phyloP scores from a whole-genome alignment of 2,329 filamentous ascomycete species.

The Nemania abortiva region DNA sequence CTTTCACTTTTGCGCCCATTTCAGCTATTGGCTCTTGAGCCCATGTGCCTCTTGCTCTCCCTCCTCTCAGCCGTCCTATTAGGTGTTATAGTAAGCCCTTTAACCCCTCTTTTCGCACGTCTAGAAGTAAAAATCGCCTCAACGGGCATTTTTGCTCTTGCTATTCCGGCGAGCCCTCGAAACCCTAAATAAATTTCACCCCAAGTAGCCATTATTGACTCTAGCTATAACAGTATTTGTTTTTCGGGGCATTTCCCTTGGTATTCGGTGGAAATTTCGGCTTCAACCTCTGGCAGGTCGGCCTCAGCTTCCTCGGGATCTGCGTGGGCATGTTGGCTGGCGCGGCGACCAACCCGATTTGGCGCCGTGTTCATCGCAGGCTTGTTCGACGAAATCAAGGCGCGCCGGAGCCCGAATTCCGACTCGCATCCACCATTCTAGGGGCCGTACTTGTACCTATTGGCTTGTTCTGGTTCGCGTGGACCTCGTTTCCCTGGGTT shows the following conservation, averaged over 20 bases:
- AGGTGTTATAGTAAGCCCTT: too few relatives aligned
- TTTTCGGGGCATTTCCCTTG: slow-evolving; percentile 88
- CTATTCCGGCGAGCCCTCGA: too few relatives aligned
- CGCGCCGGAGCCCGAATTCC: slow-evolving; percentile 85
- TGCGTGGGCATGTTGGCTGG: slow-evolving; percentile 75
- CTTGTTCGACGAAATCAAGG: slow-evolving; percentile 67
- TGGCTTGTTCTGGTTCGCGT: slow-evolving; percentile 89
- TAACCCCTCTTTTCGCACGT: too few relatives aligned
- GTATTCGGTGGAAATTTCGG: slow-evolving; percentile 81
- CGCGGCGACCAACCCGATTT: slow-evolving; percentile 74
- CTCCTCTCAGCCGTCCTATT: slow-evolving; percentile 86
- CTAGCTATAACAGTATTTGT: too few relatives aligned
- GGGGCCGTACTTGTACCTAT: slow-evolving; percentile 84
- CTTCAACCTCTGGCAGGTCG: slow-evolving; percentile 82
- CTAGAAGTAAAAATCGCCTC: too few relatives aligned
- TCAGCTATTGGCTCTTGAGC: slow-evolving; percentile 82
- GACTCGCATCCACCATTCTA: slow-evolving; percentile 78
- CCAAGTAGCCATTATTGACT: too few relatives aligned
- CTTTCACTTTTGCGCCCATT: slow-evolving; percentile 76
- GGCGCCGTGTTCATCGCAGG: slow-evolving; percentile 69
- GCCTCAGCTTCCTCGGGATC: slow-evolving; percentile 81
- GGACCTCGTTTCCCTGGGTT: slow-evolving; percentile 80
- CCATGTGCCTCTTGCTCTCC: slow-evolving; percentile 87
- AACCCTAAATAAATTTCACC: too few relatives aligned
- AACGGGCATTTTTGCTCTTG: too few relatives aligned